A percentile compares a stretch with the other conserved stretches of the same genome.
Conservation (phyloP, 139 green algal genomes). For the Spirogloea muscicola region DNA sequence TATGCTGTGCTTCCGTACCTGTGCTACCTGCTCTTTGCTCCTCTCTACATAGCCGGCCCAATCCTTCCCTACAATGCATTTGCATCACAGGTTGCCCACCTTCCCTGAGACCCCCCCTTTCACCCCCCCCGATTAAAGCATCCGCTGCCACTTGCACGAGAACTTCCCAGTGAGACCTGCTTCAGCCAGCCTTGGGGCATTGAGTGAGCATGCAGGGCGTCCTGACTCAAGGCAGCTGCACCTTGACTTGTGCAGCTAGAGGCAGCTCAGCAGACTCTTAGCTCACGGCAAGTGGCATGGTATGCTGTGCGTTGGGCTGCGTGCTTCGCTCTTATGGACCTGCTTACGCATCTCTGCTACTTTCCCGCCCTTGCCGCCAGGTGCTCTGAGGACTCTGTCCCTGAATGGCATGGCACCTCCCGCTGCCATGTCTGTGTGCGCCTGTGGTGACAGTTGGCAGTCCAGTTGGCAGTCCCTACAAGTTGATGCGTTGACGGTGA, state of each 20-base stretch:
- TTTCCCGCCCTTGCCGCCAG: conserved; percentile 70
- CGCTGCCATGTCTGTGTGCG: too few relatives aligned
- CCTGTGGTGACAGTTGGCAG: too few relatives aligned
- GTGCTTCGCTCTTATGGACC: conserved; percentile 66
- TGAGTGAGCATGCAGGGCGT: too few relatives aligned
- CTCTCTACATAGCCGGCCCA: conserved; percentile 89
- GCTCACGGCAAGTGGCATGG: conserved; percentile 35
- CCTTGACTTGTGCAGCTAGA: conserved; percentile 42
- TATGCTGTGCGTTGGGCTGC: conserved; percentile 59
- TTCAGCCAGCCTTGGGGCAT: too few relatives aligned
- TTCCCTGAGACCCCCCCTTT: not conserved
- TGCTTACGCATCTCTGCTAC: conserved; percentile 74
- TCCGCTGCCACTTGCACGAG: too few relatives aligned
- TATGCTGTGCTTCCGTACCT: conserved; percentile 52
- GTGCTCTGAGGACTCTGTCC: too few relatives aligned
- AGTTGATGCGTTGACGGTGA: too few relatives aligned
- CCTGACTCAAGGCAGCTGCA: too few relatives aligned
- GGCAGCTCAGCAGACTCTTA: conserved; percentile 10
- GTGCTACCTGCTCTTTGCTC: conserved; percentile 76
- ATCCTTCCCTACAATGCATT: conserved; percentile 83
- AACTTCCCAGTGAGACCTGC: too few relatives aligned
- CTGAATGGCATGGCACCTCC: too few relatives aligned
- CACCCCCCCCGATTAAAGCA: too few relatives aligned
- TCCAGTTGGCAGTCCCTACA: too few relatives aligned
- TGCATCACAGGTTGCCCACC: conserved; percentile 57